Evolutionary conservation across 345 rosid species (phyloP).

Genomic region (Citrus australasica): DNA sequence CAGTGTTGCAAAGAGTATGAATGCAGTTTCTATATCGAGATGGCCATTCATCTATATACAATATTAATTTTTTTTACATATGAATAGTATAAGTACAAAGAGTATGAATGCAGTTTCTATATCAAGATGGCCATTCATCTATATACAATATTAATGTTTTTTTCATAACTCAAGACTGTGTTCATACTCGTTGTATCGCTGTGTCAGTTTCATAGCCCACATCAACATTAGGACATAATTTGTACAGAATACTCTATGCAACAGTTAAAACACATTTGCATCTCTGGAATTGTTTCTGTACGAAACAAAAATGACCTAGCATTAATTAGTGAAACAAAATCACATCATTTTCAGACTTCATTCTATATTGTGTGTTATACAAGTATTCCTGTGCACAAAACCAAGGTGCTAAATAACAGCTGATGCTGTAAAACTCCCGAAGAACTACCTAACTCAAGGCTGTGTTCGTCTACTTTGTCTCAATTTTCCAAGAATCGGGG

Average conservation of each 20-base stretch:
- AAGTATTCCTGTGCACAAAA: conserved; percentile 7
- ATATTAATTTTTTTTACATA: too few relatives aligned
- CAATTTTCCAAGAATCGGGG: neutral
- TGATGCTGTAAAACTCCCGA: neutral
- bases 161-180: too few relatives aligned
- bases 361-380: neutral
- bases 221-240: neutral
- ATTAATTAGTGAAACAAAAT: neutral
- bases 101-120: too few relatives aligned
- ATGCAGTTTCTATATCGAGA: too few relatives aligned
- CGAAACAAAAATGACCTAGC: neutral
- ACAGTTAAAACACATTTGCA: neutral
- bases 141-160: too few relatives aligned
- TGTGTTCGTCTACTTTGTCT: conserved; percentile 4
- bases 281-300: neutral
- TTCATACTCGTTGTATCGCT: too few relatives aligned
- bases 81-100: too few relatives aligned
- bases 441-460: conserved; percentile 1
- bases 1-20: conserved; percentile 21
- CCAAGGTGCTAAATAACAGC: conserved; percentile 4
- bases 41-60: too few relatives aligned
- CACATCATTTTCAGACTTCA: neutral
- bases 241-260: neutral
- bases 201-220: too few relatives aligned
- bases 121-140: too few relatives aligned